Evolutionary conservation across 768 basidiomycete genomes (phyloP), one percentile per base, ranked within the genome.

Genomic region (Boletus fagicola): DNA sequence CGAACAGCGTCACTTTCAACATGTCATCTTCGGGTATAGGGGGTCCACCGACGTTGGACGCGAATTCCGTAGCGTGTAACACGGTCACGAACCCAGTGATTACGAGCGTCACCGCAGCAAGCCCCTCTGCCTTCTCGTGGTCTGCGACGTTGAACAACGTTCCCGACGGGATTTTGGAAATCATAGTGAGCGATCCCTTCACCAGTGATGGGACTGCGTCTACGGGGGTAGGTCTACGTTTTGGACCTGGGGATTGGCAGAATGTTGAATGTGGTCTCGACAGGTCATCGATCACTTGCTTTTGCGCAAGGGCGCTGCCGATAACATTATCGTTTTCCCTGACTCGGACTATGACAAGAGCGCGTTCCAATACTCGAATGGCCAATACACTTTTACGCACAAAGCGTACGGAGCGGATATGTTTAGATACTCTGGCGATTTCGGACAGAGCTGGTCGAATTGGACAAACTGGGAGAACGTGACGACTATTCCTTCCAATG

Each of bases 271-370:
- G 30, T 48, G 8, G 50, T 51, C 47, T 47, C 39, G 31, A 48
- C 67, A 88, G 84, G 73, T 79, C n/a, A 73, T 77, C 38, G 94
- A 96, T 70, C 88, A 87, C 66, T 75, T 96, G 31, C 71, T 96
- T 36, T 62, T 96, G 55, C 84, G 94, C 63, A 94, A 94, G 72
- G 94, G 94, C 40, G 64, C 78, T 15, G 57, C 80, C 3, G 71
- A 82, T 64, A 96, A 97, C 66, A 80, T 88, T 20, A 86, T 97
- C 78, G 85, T 97, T n/a, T 94, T 89, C 80, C 90, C 92, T 0
- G 78, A 81, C 22, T 81, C 84, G 40, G 92, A 95, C 67, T 95
- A 93, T 69, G 86, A 88, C 69, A 77, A 72, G 20, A 72, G 71
- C 49, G 78, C 85, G 0, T 83, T 90, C 68, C 76, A 78, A 18